Percentiles rank a stretch among this genome's conserved stretches.
Conservation (phyloP, 306 rosid genomes). For the Castanea crenata region DNA sequence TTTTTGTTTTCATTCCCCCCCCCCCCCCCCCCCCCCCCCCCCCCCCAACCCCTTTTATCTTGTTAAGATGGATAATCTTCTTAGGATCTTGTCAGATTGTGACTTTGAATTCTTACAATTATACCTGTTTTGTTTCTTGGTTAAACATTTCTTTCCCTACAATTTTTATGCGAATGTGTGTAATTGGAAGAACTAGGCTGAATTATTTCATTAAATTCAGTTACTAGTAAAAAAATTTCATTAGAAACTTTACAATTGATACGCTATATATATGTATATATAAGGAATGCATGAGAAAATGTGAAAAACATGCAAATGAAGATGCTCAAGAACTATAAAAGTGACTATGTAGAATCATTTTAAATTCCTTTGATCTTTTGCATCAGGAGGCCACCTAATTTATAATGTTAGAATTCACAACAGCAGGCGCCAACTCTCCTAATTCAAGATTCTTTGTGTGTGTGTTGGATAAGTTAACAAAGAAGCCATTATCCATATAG, state of each 20-base stretch:
- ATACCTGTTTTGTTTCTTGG: not conserved
- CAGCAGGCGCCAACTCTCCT: not conserved
- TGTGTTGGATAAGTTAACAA: no score
- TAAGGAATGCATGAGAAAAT: not conserved
- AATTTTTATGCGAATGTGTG: not conserved
- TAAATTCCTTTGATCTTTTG: not conserved
- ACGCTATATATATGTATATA: not conserved
- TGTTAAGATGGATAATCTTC: constrained; percentile 1
- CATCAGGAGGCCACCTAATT: no score
- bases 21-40: not conserved
- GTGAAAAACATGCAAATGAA: not conserved
- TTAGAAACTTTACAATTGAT: not conserved
- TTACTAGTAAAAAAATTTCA: not conserved
- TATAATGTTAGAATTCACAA: not conserved
- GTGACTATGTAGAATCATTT: not conserved
- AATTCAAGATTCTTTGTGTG: not conserved
- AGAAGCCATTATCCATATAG: no score
- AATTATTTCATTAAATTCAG: not conserved
- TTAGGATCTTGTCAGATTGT: not conserved
- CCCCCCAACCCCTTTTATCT: not conserved
- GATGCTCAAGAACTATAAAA: not conserved
- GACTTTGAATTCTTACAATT: not conserved
- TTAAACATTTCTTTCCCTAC: not conserved
- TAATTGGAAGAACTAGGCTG: not conserved
- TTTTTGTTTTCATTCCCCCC: not conserved